phyloP scores from a whole-genome alignment of 2,329 filamentous ascomycete species.

The Alternaria sp. region DNA sequence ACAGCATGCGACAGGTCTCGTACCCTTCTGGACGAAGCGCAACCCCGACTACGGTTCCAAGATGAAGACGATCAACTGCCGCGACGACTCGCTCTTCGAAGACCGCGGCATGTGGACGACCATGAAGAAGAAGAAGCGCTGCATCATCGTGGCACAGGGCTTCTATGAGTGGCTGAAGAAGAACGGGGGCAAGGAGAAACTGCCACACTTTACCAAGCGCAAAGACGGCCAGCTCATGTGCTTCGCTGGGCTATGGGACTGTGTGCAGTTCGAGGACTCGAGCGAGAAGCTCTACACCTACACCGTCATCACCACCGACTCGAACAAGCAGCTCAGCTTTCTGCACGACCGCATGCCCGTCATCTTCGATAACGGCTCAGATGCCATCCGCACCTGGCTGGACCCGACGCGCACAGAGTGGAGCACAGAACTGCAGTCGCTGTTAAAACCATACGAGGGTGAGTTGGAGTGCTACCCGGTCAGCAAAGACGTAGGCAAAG shows the following conservation, averaged over 20 bases:
- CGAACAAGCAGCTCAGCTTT: conserved; percentile 82
- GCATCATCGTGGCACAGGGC: conserved; percentile 85
- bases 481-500: conserved; percentile 87
- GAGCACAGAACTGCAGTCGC: conserved; percentile 76
- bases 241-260: conserved; percentile 92
- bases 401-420: conserved; percentile 75
- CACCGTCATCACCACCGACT: conserved; percentile 89
- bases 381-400: conserved; percentile 76
- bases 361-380: conserved; percentile 78
- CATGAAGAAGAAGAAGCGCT: conserved; percentile 90
- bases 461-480: conserved; percentile 87
- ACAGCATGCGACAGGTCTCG: conserved; percentile 60
- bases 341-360: conserved; percentile 97
- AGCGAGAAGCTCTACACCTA: conserved; percentile 82
- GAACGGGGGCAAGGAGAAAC: conserved; percentile 75
- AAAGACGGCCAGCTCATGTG: conserved; percentile 85
- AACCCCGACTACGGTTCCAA: conserved; percentile 77
- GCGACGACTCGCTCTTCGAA: conserved; percentile 81
- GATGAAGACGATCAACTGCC: conserved; percentile 93
- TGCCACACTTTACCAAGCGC: conserved; percentile 83
- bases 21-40: conserved; percentile 92
- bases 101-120: conserved; percentile 86
- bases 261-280: conserved; percentile 76
- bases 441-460: conserved; percentile 80
- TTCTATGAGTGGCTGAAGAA: conserved; percentile 97